Evolutionary conservation across 2,329 filamentous ascomycete genomes (phyloP).

Genomic region (Aquanectria penicillioides): DNA sequence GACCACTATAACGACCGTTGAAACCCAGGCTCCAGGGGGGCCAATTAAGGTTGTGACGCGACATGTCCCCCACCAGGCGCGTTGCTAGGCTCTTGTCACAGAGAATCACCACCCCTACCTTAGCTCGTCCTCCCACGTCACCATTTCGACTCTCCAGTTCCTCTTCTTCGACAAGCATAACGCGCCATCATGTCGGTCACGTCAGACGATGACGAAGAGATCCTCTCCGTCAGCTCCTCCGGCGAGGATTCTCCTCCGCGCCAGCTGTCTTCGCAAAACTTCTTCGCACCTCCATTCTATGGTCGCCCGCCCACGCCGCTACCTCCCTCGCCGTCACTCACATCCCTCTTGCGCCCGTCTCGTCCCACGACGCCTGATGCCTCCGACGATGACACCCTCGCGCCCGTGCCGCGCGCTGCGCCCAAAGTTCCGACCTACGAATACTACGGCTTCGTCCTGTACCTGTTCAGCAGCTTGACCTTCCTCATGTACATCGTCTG

Average conservation of each 20-base stretch:
- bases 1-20: not conserved
- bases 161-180: not conserved
- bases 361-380: constrained; percentile 94
- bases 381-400: constrained; percentile 87
- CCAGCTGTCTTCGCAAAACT: constrained; percentile 59
- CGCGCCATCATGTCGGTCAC: constrained; percentile 44
- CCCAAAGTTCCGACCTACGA: constrained; percentile 99
- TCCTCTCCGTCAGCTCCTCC: constrained; percentile 47
- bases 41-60: constrained; percentile 16
- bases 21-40: constrained; percentile 21
- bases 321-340: constrained; percentile 91
- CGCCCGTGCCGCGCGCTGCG: constrained; percentile 84
- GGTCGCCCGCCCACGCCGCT: constrained; percentile 95
- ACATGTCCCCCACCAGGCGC: constrained; percentile 19
- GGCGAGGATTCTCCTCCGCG: constrained; percentile 53
- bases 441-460: constrained; percentile 98
- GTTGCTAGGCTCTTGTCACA: constrained; percentile 3
- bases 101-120: constrained; percentile 10
- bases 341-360: constrained; percentile 88
- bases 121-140: not conserved
- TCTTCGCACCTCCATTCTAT: constrained; percentile 88
- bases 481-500: constrained; percentile 81
- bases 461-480: constrained; percentile 84
- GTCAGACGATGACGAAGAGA: constrained; percentile 51
- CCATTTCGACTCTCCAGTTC: not conserved